Evolutionary conservation across 345 rosid species (phyloP).

Genomic region (Bruguiera parviflora): DNA sequence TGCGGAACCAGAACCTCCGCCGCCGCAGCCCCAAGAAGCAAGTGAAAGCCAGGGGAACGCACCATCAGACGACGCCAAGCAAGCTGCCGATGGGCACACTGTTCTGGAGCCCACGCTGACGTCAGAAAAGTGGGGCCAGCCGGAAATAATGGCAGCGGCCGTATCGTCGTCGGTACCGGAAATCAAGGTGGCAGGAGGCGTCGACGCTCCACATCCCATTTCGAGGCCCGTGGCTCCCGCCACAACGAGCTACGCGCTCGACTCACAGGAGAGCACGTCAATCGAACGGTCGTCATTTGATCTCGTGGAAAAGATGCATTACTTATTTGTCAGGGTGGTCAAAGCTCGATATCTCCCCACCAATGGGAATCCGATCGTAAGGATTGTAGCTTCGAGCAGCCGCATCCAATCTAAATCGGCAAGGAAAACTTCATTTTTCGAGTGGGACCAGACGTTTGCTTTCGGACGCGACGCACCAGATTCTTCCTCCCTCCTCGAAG

Average conservation of each 20-base stretch:
- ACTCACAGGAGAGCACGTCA: slow-evolving; percentile 50
- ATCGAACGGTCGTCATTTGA: slow-evolving; percentile 78
- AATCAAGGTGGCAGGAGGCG: slow-evolving; percentile 32
- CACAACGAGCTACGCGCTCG: slow-evolving; percentile 40
- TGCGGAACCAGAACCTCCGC: slow-evolving; percentile 11
- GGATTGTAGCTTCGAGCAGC: slow-evolving; percentile 46
- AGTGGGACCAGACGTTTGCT: slow-evolving; percentile 93
- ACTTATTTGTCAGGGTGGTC: slow-evolving; percentile 74
- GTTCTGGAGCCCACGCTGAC: slow-evolving; percentile 16
- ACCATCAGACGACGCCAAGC: slow-evolving; percentile 1
- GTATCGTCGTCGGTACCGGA: slow-evolving; percentile 47
- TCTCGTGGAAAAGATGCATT: slow-evolving; percentile 93
- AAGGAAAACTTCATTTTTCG: slow-evolving; percentile 49
- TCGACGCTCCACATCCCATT: slow-evolving; percentile 47
- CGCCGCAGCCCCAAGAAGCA: slow-evolving; percentile 13
- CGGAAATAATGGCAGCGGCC: slow-evolving; percentile 44
- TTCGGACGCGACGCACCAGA: slow-evolving; percentile 74
- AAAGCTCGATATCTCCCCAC: slow-evolving; percentile 71
- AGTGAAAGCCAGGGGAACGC: slow-evolving; percentile 16
- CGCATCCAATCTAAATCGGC: slow-evolving; percentile 57
- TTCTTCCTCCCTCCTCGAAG: slow-evolving; percentile 54
- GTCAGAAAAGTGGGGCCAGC: slow-evolving; percentile 27
- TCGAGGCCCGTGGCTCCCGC: slow-evolving; percentile 36
- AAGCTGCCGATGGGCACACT: slow-evolving; percentile 30
- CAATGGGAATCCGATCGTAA: slow-evolving; percentile 60